Base-by-base conservation (phyloP, 306 rosid species). In the Casuarina equisetifolia region DNA sequence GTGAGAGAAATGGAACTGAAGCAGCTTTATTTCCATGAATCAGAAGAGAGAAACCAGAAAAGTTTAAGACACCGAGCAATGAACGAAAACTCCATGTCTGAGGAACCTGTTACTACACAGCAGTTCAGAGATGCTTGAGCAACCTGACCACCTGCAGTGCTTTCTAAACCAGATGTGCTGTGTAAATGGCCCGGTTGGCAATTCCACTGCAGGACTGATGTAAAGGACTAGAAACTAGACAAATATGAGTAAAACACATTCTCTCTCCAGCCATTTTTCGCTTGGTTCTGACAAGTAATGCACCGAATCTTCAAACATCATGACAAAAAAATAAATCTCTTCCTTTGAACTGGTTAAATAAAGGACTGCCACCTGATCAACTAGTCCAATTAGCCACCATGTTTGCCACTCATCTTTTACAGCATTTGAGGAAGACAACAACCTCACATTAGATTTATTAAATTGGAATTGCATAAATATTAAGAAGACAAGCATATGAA, bases 31-130 rank as follows among this genome's bases (percentile, higher is more conserved):
- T 53, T 68, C 72, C 77, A 76, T 7, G 19, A 2, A 5, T 57
- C 32, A 57, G 25, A 57, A 17, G 64, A 57, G 2, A 57, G 3
- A 8, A 52, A 6, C 4, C 38, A 32, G 49, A n/a, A 12, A 12
- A 45, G 7, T 59, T 16, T 9, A 67, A 72, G 48, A 81, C 20
- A 40, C 72, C 3, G 53, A 77, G 46, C 32, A 49, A 68, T 36
- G 40, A 78, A 69, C 52, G 20, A 74, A 42, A 42, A 69, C 42
- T 6, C 70, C 17, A 51, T 48, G 85, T 69, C 79, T 58, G 77
- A 57, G 42, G 64, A 40, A 59, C 53, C 80, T 49, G 77, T 68
- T 2, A 5, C 19, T 12, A 57, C 35, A 39, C 36, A 46, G 32
- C 67, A 48, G 67, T 62, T 70, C 69, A 43, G 46, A 73, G 74